A percentile compares a stretch with the other conserved stretches of the same genome.
Conservation (phyloP, 2,329 filamentous ascomycete species). For the Neofusicoccum kwambonambiense region DNA sequence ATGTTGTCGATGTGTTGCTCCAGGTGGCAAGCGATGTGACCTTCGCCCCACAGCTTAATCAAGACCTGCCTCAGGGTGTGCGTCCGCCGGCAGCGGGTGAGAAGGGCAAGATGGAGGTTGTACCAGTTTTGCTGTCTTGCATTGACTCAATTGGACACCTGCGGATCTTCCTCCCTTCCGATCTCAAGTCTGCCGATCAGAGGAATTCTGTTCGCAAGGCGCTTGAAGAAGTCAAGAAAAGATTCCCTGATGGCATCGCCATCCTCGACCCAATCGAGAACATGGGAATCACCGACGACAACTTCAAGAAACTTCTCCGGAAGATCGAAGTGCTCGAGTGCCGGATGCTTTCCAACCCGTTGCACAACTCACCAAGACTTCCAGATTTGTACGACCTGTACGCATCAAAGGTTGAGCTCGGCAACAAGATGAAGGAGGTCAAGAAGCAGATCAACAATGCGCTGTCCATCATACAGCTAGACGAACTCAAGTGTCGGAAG, state of each 20-base stretch:
- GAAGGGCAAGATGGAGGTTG: conserved; percentile 71
- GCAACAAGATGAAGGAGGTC: conserved; percentile 77
- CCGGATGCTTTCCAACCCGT: conserved; percentile 79
- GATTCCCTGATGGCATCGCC: conserved; percentile 90
- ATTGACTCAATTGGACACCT: conserved; percentile 83
- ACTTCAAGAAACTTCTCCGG: conserved; percentile 84
- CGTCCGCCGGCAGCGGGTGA: conserved; percentile 62
- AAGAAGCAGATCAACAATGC: conserved; percentile 86
- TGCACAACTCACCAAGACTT: conserved; percentile 85
- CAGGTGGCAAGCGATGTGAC: conserved; percentile 55
- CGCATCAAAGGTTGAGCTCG: conserved; percentile 71
- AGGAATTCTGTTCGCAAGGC: conserved; percentile 66
- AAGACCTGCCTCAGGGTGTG: conserved; percentile 64
- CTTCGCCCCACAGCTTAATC: conserved; percentile 58
- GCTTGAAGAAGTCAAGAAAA: conserved; percentile 74
- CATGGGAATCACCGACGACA: conserved; percentile 90
- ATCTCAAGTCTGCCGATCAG: conserved; percentile 67
- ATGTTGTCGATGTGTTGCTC: conserved; percentile 80
- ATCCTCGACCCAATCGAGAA: conserved; percentile 91
- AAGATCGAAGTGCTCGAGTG: conserved; percentile 98
- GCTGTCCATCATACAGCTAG: conserved; percentile 85
- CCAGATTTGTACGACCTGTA: conserved; percentile 86
- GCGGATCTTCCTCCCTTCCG: conserved; percentile 77
- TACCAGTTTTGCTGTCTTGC: conserved; percentile 83
- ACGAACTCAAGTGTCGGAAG: conserved; percentile 95